These are phyloP conservation scores for Omphalotus guepiniiformis DNA, from an alignment of 768 basidiomycete genomes.

Conservation along the genomic window DNA sequence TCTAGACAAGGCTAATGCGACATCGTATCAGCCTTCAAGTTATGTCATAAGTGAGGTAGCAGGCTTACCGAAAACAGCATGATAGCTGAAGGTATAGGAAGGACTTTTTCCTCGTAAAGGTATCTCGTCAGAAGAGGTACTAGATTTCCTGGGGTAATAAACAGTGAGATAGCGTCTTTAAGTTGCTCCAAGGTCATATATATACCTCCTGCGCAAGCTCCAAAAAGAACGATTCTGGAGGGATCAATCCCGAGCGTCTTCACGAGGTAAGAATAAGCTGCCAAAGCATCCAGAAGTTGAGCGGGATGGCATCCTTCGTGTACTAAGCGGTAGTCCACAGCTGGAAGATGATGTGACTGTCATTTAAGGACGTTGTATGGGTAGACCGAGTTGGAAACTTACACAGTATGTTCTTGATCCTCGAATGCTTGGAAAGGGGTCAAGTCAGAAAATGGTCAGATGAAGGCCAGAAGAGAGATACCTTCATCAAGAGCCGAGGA, in stretches of 20 bases:
- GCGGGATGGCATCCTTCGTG: constrained; percentile 32
- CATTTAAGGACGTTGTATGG: not conserved
- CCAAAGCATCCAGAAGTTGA: constrained; percentile 46
- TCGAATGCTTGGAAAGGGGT: constrained; percentile 9
- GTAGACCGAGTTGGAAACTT: not conserved
- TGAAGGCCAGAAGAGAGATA: no score
- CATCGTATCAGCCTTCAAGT: not conserved
- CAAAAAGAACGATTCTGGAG: constrained; percentile 39
- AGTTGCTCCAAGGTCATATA: not conserved
- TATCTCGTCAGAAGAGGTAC: constrained; percentile 30
- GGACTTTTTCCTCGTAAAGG: constrained; percentile 16
- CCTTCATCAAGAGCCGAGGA: no score
- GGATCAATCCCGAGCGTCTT: constrained; percentile 35
- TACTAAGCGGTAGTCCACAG: constrained; percentile 20
- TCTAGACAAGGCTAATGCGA: not conserved
- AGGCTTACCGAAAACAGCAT: not conserved
- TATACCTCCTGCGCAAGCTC: constrained; percentile 53
- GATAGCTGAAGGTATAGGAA: not conserved
- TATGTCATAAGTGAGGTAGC: not conserved
- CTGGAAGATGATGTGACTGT: constrained; percentile 9
- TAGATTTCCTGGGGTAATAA: constrained; percentile 28
- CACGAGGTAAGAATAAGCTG: constrained; percentile 47
- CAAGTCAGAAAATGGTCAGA: no score
- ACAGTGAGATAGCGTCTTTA: not conserved
- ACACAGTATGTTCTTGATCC: constrained; percentile 13